Base-by-base conservation (phyloP, 805 yeast species). In the Metschnikowia hibisci region DNA sequence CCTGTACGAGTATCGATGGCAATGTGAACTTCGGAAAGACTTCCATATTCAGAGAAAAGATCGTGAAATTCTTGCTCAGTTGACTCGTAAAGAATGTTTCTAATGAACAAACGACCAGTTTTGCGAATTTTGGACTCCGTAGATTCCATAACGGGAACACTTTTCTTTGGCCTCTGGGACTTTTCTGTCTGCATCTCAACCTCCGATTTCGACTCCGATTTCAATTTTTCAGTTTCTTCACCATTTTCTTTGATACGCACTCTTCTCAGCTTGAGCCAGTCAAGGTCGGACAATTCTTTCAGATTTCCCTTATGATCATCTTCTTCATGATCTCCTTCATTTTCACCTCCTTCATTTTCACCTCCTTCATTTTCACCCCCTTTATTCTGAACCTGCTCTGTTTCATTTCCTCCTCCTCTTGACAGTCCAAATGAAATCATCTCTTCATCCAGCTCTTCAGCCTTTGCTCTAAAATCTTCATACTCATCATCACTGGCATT, bases 1-100 rank as follows among this genome's bases (percentile, higher is more conserved):
- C 95, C 95, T 0, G 95, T 87, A 66, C 93, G 78, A 3, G 95
- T 83, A 58, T 91, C 98, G 29, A 89, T 63, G 1, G 99, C 96
- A 54, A 93, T 72, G 63, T 93, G 99, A 1, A 88, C 96, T 65
- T 93, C 98, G 51, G 82, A 87, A 30, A 89, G 61, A 5, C 67
- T 66, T 8, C 99, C 99, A 60, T 67, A 93, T 3, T 69, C 60
- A 4, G 72, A 49, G 56, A 93, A 90, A 18, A 89, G 67, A 2
- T 73, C 66, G 26, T 68, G 64, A 60, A 90, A 84, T 42, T 93
- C 98, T 0, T 77, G 78, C 59, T 90, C 97, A 0, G 84, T 74
- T 9, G 96, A 79, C 0, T 83, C 69, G 55, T 88, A 93, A 4
- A 81, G 71, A 36, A 93, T 84, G 58, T 93, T 93, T 69, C 99